Conservation (phyloP, 768 basidiomycete genomes). For the Phanerodontia chrysosporium region DNA sequence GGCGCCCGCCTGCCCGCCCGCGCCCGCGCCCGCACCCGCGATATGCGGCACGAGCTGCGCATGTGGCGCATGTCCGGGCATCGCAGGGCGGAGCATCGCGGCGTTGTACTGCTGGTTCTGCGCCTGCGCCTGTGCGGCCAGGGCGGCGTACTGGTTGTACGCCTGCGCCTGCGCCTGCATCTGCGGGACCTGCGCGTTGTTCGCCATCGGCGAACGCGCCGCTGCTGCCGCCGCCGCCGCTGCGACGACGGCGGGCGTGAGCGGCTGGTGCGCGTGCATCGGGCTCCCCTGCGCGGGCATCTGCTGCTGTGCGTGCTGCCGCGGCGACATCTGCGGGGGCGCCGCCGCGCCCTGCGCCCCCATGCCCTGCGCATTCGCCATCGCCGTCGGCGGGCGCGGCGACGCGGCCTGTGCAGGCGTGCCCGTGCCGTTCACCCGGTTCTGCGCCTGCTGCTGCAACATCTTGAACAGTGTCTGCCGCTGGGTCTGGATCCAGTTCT, state of each 20-base stretch:
- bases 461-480: slow-evolving; percentile 13
- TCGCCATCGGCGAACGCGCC: slow-evolving; percentile 21
- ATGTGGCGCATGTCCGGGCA: slow-evolving; percentile 9
- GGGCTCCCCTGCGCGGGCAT: slow-evolving; percentile 13
- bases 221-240: no score
- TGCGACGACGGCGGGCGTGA: no score
- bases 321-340: not conserved
- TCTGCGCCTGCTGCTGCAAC: slow-evolving; percentile 11
- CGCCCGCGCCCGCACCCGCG: slow-evolving; percentile 8
- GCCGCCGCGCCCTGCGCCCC: no score
- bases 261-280: slow-evolving; percentile 13
- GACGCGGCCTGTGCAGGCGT: not conserved
- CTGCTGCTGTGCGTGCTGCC: slow-evolving; percentile 9
- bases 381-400: slow-evolving; percentile 14
- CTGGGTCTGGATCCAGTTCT: slow-evolving; percentile 14
- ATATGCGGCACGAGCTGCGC: slow-evolving; percentile 16
- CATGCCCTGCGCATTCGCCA: slow-evolving; percentile 17
- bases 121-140: slow-evolving; percentile 7
- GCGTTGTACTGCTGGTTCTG: slow-evolving; percentile 11
- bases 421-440: slow-evolving; percentile 3
- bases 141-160: not conserved
- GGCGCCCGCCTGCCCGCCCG: slow-evolving; percentile 4
- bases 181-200: slow-evolving; percentile 13
- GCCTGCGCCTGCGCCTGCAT: slow-evolving; percentile 10
- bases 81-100: slow-evolving; percentile 9